Evolutionary conservation across 1,284 basidiomycete species (phyloP), one percentile per base, ranked within the genome.

Genomic region (Puccinia hordei): DNA sequence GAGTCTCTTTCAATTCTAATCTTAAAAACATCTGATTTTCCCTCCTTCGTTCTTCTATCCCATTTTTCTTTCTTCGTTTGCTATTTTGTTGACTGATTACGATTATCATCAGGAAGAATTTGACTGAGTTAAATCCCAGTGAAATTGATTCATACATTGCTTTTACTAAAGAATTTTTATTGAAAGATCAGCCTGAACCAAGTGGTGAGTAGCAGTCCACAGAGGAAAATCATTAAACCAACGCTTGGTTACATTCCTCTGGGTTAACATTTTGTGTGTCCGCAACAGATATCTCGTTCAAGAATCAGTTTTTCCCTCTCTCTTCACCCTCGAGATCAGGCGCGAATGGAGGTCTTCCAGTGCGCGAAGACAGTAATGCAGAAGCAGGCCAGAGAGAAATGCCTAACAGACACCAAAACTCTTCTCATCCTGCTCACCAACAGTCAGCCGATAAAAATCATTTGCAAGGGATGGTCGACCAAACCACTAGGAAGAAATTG

Each of bases 151-250:
- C 38, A 8, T 73, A 73, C 17, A 44, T 73, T n/a, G 57, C 19
- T 12, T 73, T 73, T 44, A 35, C 72, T 1, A 17, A 46, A 30
- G 72, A 73, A 6, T 73, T 73, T 61, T 46, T 73, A 12, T 73
- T 73, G 35, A 73, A 73, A 10, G 53, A 73, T 61, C 49, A 73
- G 44, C 72, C 72, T 41, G 49, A 55, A 73, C 51, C 72, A 15
- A 73, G 6, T 55, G 72, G 72, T 73, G 27, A 59, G 71, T 17
- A 12, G 27, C 24, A 44, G 12, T n/a, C 24, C 13, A 55, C 53
- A 55, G 19, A 61, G 12, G 59, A 61, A 61, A 61, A 19, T 12
- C 13, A 6, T 10, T 35, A n/a, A n/a, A 55, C 2, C n/a, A 19
- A n/a, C 15, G 49, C 13, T 51, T 51, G 15, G 6, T 51, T 5